phyloP scores from a whole-genome alignment of 306 rosid species.

The Sphenostylis stenocarpa region DNA sequence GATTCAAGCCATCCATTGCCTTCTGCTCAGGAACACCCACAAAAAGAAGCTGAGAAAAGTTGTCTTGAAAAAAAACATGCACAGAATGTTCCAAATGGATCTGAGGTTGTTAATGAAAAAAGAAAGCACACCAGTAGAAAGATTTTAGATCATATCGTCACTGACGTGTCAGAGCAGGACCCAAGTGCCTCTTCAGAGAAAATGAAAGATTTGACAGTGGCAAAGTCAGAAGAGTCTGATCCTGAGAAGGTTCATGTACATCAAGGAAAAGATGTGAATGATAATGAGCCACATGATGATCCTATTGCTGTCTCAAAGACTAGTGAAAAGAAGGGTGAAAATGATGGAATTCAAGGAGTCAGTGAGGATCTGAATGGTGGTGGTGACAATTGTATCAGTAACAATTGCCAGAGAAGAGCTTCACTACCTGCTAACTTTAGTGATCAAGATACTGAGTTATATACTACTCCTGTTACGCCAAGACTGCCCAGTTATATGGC shows the following conservation, averaged over 20 bases:
- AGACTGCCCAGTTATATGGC: conserved; percentile 64
- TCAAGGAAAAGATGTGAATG: conserved; percentile 29
- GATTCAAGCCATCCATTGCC: conserved; percentile 31
- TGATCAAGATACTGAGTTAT: conserved; percentile 43
- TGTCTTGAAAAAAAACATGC: conserved; percentile 33
- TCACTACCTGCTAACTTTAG: conserved; percentile 50
- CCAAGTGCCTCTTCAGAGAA: conserved; percentile 37
- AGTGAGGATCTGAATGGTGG: conserved; percentile 35
- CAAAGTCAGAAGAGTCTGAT: conserved; percentile 26
- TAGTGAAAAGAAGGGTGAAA: conserved; percentile 24
- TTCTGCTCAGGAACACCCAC: conserved; percentile 43
- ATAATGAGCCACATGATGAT: conserved; percentile 11
- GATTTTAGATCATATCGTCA: conserved; percentile 27
- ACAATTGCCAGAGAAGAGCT: conserved; percentile 50
- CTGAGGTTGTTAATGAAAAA: conserved; percentile 43
- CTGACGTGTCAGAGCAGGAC: conserved; percentile 40
- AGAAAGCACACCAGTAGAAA: conserved; percentile 35
- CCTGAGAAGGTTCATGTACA: conserved; percentile 29
- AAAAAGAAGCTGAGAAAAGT: conserved; percentile 44
- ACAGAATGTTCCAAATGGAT: conserved; percentile 36
- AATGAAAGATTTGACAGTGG: conserved; percentile 23
- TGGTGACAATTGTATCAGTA: conserved; percentile 35
- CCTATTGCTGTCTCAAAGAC: conserved; percentile 23
- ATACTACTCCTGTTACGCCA: conserved; percentile 32
- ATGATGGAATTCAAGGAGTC: conserved; percentile 29